phyloP scores from a whole-genome alignment of 2,329 filamentous ascomycete genomes.

The Colletotrichum tanaceti region DNA sequence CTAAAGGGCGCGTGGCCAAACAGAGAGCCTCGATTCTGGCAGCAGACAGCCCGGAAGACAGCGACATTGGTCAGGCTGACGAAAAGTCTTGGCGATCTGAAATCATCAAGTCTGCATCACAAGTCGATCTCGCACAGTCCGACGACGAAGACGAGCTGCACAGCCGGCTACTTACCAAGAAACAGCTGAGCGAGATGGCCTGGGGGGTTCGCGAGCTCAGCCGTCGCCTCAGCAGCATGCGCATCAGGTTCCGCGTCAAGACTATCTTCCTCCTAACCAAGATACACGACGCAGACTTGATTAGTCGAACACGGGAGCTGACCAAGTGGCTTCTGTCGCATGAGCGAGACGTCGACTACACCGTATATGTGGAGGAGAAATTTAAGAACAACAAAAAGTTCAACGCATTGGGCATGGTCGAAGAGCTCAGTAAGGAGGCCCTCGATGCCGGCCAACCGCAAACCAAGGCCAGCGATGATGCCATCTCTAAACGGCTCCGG shows the following conservation, averaged over 20 bases:
- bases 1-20: slow-evolving; percentile 67
- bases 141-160: slow-evolving; percentile 55
- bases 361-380: slow-evolving; percentile 84
- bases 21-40: slow-evolving; percentile 70
- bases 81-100: slow-evolving; percentile 66
- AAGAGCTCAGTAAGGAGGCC: slow-evolving; percentile 65
- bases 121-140: slow-evolving; percentile 51
- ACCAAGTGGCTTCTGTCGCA: slow-evolving; percentile 83
- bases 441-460: slow-evolving; percentile 50
- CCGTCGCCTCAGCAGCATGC: slow-evolving; percentile 84
- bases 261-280: slow-evolving; percentile 92
- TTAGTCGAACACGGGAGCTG: slow-evolving; percentile 81
- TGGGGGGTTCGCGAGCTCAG: slow-evolving; percentile 93
- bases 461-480: slow-evolving; percentile 49
- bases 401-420: slow-evolving; percentile 74
- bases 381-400: slow-evolving; percentile 79
- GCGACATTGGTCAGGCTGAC: slow-evolving; percentile 64
- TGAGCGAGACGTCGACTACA: slow-evolving; percentile 75
- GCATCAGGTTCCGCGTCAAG: slow-evolving; percentile 82
- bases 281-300: slow-evolving; percentile 84
- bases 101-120: slow-evolving; percentile 58
- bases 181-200: slow-evolving; percentile 95
- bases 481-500: slow-evolving; percentile 67
- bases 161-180: slow-evolving; percentile 89
- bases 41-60: slow-evolving; percentile 56